Evolutionary conservation across 2,329 filamentous ascomycete genomes (phyloP).

Genomic region (Pestalotiopsis sp.): DNA sequence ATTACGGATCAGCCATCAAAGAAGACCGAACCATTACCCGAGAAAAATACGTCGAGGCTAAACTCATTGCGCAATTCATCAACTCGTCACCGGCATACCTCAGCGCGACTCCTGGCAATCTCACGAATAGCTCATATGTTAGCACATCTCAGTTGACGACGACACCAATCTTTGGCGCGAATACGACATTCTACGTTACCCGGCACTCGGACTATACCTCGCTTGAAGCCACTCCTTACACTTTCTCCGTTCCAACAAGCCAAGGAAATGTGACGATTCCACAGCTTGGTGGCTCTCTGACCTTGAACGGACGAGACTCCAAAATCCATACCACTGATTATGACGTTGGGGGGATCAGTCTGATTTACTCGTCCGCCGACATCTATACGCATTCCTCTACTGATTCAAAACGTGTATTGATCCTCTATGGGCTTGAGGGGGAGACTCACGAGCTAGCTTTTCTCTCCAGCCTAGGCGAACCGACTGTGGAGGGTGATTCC

Average conservation of each 20-base stretch:
- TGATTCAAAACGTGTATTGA: constrained; percentile 42
- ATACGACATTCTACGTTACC: constrained; percentile 66
- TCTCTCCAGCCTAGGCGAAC: constrained; percentile 19
- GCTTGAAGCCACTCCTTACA: constrained; percentile 60
- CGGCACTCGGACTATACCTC: constrained; percentile 70
- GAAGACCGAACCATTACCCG: constrained; percentile 70
- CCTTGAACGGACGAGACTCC: constrained; percentile 66
- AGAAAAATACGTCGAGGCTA: constrained; percentile 82
- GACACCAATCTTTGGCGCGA: constrained; percentile 62
- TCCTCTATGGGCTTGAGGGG: constrained; percentile 65
- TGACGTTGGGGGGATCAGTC: constrained; percentile 54
- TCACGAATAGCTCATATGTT: constrained; percentile 55
- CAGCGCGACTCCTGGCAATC: constrained; percentile 56
- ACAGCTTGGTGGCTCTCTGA: constrained; percentile 58
- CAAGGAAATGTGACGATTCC: constrained; percentile 60
- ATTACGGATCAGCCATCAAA: constrained; percentile 62
- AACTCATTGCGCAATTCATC: constrained; percentile 75
- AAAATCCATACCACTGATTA: constrained; percentile 72
- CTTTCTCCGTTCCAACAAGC: constrained; percentile 63
- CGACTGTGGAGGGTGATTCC: constrained; percentile 33
- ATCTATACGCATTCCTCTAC: constrained; percentile 66
- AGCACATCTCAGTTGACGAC: constrained; percentile 55
- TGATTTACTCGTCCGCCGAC: constrained; percentile 72
- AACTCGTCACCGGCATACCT: constrained; percentile 73
- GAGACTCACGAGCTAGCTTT: constrained; percentile 68